phyloP scores from a whole-genome alignment of 768 basidiomycete species.

The Agaricus sinodeliciosus region DNA sequence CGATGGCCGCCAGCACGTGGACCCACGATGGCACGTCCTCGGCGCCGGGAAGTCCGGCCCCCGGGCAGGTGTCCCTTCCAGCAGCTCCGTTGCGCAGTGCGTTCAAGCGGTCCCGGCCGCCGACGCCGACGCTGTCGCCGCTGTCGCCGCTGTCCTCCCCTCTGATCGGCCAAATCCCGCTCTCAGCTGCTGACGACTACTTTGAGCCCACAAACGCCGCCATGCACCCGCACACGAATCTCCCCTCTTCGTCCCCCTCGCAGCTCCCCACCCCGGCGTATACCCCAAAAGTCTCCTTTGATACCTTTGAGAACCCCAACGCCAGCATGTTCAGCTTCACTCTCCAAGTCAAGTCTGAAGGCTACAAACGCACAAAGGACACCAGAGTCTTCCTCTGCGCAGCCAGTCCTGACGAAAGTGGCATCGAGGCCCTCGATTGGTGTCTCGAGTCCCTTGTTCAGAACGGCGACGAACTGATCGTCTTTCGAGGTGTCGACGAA shows the following conservation, averaged over 20 bases:
- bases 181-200: slow-evolving; percentile 3
- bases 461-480: slow-evolving; percentile 89
- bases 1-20: background rate
- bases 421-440: slow-evolving; percentile 88
- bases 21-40: background rate
- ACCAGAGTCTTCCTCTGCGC: slow-evolving; percentile 91
- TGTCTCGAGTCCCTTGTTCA: slow-evolving; percentile 77
- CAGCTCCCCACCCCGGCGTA: slow-evolving; percentile 23
- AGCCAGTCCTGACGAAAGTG: slow-evolving; percentile 82
- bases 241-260: slow-evolving; percentile 4
- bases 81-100: slow-evolving; percentile 14
- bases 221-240: slow-evolving; percentile 12
- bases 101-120: slow-evolving; percentile 11
- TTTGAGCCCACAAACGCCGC: slow-evolving; percentile 10
- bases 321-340: slow-evolving; percentile 88
- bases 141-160: slow-evolving; percentile 11
- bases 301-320: slow-evolving; percentile 78
- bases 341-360: slow-evolving; percentile 76
- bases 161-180: slow-evolving; percentile 7
- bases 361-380: slow-evolving; percentile 65
- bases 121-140: slow-evolving; percentile 11
- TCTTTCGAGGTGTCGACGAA: slow-evolving; percentile 85
- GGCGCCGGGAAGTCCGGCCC: slow-evolving; percentile 11
- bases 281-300: slow-evolving; percentile 76
- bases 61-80: slow-evolving; percentile 13